A percentile compares a stretch with the other conserved stretches of the same genome.
Conservation (phyloP, 768 basidiomycete species). For the Gloeopeniophorella convolvens region DNA sequence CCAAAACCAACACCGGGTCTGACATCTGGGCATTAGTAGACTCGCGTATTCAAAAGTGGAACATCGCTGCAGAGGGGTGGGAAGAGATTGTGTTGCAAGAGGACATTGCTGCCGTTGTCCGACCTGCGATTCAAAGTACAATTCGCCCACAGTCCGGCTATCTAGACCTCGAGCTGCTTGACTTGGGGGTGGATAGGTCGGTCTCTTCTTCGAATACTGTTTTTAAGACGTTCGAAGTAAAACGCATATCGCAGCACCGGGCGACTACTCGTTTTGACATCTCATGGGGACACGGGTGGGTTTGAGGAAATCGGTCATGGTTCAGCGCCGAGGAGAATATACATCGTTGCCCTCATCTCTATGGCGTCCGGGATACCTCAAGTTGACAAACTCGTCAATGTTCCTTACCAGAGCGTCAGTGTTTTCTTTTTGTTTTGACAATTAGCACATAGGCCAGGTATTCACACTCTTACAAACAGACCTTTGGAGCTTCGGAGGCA, state of each 20-base stretch:
- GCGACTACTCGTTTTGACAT: constrained; percentile 56
- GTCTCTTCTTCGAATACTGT: constrained; percentile 20
- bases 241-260: constrained; percentile 33
- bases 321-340: constrained; percentile 49
- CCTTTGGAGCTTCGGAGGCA: constrained; percentile 50
- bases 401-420: constrained; percentile 75
- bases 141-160: constrained; percentile 35
- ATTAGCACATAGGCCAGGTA: neutral
- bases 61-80: constrained; percentile 59
- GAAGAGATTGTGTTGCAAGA: constrained; percentile 55
- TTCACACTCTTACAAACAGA: constrained; percentile 34
- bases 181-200: constrained; percentile 57
- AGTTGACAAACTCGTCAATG: constrained; percentile 44
- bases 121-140: constrained; percentile 39
- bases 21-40: constrained; percentile 67
- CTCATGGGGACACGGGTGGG: constrained; percentile 56
- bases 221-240: neutral
- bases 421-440: neutral
- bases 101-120: constrained; percentile 46
- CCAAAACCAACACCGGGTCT: constrained; percentile 38
- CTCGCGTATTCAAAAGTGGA: constrained; percentile 66
- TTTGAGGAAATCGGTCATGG: constrained; percentile 35
- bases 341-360: constrained; percentile 53
- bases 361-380: constrained; percentile 36
- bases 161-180: constrained; percentile 68